Base-by-base conservation (phyloP, 805 yeast species). In the Yarrowia sp. region DNA sequence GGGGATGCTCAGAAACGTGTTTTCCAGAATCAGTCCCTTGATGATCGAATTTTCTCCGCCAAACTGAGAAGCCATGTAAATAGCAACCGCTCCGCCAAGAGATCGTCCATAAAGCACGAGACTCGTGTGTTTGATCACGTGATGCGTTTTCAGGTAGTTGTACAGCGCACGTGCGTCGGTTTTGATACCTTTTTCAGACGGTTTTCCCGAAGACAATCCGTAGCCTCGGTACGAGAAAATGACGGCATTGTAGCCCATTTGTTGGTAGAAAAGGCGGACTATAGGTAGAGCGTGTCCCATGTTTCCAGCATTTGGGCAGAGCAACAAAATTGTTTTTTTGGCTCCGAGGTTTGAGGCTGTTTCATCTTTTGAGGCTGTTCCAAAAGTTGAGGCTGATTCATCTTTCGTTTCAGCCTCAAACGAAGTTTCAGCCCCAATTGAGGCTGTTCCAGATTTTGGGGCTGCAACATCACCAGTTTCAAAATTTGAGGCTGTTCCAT, bases 301-400 rank as follows among this genome's bases (percentile, higher is more conserved):
- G 76, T 95, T 94, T 6, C 98, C 98, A 1, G 98, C 98, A 77
- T 94, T 94, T 5, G 98, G 98, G 60, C 92, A 87, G 64, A 93
- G 81, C 20, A 95, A 83, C 33, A 95, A 73, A 12, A 94, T 83
- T 0, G 98, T 91, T 71, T 88, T 24, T 24, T 24, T 24, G 30
- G 30, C 7, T 4, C 30, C 6, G 30, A 24, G 30, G 3, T 24
- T 24, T 24, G 30, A 24, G 30, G 30, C 30, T 24, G 30, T 24
- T 24, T 24, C 30, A 24, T 3, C 3, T 24, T 24, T 24, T 24
- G 30, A 5, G 30, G 30, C 30, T 24, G 5, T 24, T 3, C 5
- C 30, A 24, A 3, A 3, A 3, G 3, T 24, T 24, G 30, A 24
- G 30, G 30, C 30, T 24, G 30, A 24, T 3, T 3, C 30, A 24